Evolutionary conservation across 2,329 filamentous ascomycete genomes (phyloP), one percentile per base, ranked within the genome.

Genomic region (Cercospora zeina): DNA sequence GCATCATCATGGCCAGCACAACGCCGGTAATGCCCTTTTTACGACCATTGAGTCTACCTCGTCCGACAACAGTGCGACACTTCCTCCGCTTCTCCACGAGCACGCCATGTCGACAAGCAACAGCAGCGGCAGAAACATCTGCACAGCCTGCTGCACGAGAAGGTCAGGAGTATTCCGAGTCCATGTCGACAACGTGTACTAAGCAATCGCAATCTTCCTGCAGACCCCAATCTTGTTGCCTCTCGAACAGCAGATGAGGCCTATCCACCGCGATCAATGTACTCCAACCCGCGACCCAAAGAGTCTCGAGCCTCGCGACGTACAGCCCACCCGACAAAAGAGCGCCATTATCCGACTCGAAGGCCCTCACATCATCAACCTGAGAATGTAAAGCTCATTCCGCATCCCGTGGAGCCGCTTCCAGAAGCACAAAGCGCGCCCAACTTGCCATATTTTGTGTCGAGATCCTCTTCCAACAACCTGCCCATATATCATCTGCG

Each of bases 401-500:
- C 66, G 2, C 65, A 69, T 10, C 68, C 71, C 47, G 65, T 71
- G 30, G 59, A 65, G 42, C 62, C 64, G 9, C 62, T 73, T 21
- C 64, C 70, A 19, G 66, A 68, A n/a, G 61, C 66, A n/a, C 64
- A 74, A 64, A 71, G 71, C 63, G 77, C 76, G 59, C 77, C 75
- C 54, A 82, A 80, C 54, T 75, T 85, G 31, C 83, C 85, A 10
- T 96, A 92, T 80, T 83, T 87, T 70, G 83, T 97, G 67, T 81
- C 81, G 56, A 88, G 91, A 65, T 93, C 91, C 2, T 78, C 81
- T 1, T 87, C 85, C 37, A 84, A 86, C 53, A 86, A 91, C 67
- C 79, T 95, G 2, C 87, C 91, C 24, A 84, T 97, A 49, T 99
- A 97, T 78, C 81, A 87, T 14, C 81, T 86, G 67, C 80, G 78